Evolutionary conservation across 768 basidiomycete genomes (phyloP), one percentile per base, ranked within the genome.

Genomic region (Mycena galericulata): DNA sequence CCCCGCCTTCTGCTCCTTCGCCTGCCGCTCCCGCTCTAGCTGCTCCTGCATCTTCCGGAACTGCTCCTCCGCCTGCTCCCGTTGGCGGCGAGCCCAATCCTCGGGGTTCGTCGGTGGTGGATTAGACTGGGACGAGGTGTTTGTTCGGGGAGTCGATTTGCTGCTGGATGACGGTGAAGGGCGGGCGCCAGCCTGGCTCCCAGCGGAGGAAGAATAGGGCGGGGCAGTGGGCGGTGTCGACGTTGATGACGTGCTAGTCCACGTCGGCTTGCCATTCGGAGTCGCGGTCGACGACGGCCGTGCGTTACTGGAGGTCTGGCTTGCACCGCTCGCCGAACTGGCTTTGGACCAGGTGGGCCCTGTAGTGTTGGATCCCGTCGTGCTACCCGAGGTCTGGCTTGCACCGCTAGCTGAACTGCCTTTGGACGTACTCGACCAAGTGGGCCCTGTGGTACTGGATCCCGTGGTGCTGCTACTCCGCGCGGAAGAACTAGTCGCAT

Each of bases 41-140:
- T 84, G 81, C 75, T 91, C 90, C 75, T 93, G 91, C 75, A 92
- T 90, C 65, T 83, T 83, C 47, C 86, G 86, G 79, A 92, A 93
- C 75, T 91, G 92, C 67, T 85, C 82, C 50, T 87, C 84, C 30
- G 86, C 86, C 32, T 89, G 86, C 72, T 92, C 89, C 24, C 85
- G 88, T 68, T 91, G 89, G 18, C 87, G 87, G 32, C 89, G 87
- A 22, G 84, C 80, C 86, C 90, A 89, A 58, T 92, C 89, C 68
- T 90, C 86, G 14, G 82, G 70, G 17, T 75, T 41, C 36, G 77
- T 51, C 3, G 73, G 65, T 22, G 76, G 72, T 24, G 79, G 70
- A 51, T 55, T 73, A 27, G 75, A 71, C 36, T 80, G 76, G 15
- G 79, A 70, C 10, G 80, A 73, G 32, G 75, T 78, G 53, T 72